A percentile compares a stretch with the other conserved stretches of the same genome.
phyloP scores from a whole-genome alignment of 345 rosid species.

The Hypericum androsaemum region DNA sequence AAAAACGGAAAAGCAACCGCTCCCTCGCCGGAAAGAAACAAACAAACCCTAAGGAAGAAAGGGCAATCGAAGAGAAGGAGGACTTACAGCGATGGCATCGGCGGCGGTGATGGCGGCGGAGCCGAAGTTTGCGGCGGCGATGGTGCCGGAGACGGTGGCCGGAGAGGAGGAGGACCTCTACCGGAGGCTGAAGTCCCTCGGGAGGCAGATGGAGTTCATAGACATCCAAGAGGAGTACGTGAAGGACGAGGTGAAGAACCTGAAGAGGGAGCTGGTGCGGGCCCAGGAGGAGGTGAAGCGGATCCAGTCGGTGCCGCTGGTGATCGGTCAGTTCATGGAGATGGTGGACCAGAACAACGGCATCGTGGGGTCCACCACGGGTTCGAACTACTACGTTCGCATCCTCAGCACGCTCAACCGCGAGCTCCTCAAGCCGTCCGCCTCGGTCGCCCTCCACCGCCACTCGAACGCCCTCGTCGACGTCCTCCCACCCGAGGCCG shows the following conservation, averaged over 20 bases:
- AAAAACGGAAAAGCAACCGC: no score
- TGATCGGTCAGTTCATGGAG: constrained; percentile 98
- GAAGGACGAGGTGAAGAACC: constrained; percentile 92
- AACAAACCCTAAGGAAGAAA: no score
- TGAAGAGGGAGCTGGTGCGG: constrained; percentile 76
- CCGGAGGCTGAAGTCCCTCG: constrained; percentile 63
- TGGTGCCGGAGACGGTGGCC: constrained; percentile 10
- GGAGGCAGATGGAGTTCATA: constrained; percentile 78
- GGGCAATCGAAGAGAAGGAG: no score
- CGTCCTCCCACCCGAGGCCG: constrained; percentile 96
- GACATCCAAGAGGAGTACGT: constrained; percentile 95
- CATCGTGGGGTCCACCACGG: constrained; percentile 98
- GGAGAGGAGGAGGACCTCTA: constrained; percentile 81
- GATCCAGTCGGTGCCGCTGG: constrained; percentile 92
- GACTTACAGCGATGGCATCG: no score
- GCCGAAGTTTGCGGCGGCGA: no score
- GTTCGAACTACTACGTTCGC: constrained; percentile 90
- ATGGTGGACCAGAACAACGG: constrained; percentile 99
- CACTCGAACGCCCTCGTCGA: constrained; percentile 96
- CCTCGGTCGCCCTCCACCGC: constrained; percentile 96
- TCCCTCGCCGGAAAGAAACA: no score
- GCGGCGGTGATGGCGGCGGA: no score
- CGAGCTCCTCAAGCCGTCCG: constrained; percentile 89
- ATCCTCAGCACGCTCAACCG: constrained; percentile 89
- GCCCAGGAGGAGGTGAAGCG: constrained; percentile 98